These are phyloP conservation scores for Suhomyces vadensis DNA, from an alignment of 805 yeast genomes.

Conservation along the genomic window DNA sequence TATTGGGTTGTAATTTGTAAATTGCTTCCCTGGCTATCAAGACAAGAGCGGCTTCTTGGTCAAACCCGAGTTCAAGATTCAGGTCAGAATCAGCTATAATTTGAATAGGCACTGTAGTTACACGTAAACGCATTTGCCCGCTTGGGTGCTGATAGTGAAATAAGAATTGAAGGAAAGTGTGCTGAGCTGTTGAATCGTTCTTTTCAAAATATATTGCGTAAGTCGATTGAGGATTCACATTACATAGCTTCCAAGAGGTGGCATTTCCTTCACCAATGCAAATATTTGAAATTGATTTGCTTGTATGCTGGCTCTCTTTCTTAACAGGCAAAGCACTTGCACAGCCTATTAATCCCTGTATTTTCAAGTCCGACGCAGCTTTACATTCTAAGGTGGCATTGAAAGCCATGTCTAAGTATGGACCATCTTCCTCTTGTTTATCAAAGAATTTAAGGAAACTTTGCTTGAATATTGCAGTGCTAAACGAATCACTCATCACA, in stretches of 20 bases:
- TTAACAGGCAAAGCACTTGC: constrained; percentile 47
- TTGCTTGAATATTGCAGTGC: constrained; percentile 68
- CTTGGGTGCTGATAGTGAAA: constrained; percentile 63
- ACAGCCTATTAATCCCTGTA: constrained; percentile 65
- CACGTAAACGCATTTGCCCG: constrained; percentile 58
- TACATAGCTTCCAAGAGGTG: constrained; percentile 60
- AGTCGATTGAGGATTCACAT: constrained; percentile 56
- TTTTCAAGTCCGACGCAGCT: constrained; percentile 48
- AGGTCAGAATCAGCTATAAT: constrained; percentile 42
- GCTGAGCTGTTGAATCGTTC: constrained; percentile 31
- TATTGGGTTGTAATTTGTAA: constrained; percentile 32
- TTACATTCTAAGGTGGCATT: constrained; percentile 63
- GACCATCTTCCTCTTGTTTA: constrained; percentile 29
- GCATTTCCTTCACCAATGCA: constrained; percentile 52
- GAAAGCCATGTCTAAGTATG: constrained; percentile 50
- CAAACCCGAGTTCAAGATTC: constrained; percentile 51
- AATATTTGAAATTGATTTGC: constrained; percentile 31
- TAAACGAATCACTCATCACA: constrained; percentile 64
- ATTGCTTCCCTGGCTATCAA: constrained; percentile 58
- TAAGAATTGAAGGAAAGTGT: constrained; percentile 50
- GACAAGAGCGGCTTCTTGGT: constrained; percentile 70
- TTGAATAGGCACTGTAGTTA: constrained; percentile 55
- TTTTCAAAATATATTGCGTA: constrained; percentile 61
- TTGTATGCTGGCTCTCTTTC: constrained; percentile 24
- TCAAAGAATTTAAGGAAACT: constrained; percentile 56